A percentile compares a stretch with the other conserved stretches of the same genome.
Conservation (phyloP, 225 moss, liverwort and hornwort species). For the Physcomitrellopsis africana region DNA sequence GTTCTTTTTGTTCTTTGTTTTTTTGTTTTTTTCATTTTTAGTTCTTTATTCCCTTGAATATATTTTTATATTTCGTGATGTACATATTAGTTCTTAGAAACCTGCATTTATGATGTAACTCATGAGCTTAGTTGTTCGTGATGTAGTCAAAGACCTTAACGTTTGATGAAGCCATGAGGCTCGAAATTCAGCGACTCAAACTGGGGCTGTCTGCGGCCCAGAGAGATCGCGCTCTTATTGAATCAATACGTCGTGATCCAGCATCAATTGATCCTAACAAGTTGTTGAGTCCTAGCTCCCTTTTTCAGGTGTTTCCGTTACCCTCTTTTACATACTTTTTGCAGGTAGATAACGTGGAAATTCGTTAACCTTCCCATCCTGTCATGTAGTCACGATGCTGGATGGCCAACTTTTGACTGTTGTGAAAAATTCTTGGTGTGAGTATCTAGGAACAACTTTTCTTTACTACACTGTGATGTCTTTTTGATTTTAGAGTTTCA, state of each 20-base stretch:
- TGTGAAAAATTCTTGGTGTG: no score
- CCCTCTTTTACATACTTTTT: slow-evolving; percentile 15
- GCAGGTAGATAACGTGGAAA: not conserved
- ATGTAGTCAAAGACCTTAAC: slow-evolving; percentile 60
- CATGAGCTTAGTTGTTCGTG: slow-evolving; percentile 16
- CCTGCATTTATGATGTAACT: not conserved
- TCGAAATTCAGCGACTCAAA: slow-evolving; percentile 82
- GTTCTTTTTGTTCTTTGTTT: no score
- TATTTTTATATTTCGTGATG: not conserved
- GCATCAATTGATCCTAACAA: slow-evolving; percentile 87
- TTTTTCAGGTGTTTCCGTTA: slow-evolving; percentile 63
- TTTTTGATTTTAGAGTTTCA: not conserved
- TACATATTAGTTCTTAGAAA: not conserved
- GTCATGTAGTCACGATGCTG: no score
- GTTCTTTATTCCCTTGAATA: not conserved
- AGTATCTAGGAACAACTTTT: no score
- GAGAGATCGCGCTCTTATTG: slow-evolving; percentile 77
- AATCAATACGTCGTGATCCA: slow-evolving; percentile 78
- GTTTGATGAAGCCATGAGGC: slow-evolving; percentile 81
- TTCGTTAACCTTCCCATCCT: no score
- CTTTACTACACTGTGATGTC: no score
- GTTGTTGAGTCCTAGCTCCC: slow-evolving; percentile 51
- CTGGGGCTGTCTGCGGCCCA: slow-evolving; percentile 81
- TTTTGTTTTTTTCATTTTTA: no score
- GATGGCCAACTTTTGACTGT: no score